phyloP scores from a whole-genome alignment of 2,329 filamentous ascomycete genomes.

The Furcasterigmium furcatum region DNA sequence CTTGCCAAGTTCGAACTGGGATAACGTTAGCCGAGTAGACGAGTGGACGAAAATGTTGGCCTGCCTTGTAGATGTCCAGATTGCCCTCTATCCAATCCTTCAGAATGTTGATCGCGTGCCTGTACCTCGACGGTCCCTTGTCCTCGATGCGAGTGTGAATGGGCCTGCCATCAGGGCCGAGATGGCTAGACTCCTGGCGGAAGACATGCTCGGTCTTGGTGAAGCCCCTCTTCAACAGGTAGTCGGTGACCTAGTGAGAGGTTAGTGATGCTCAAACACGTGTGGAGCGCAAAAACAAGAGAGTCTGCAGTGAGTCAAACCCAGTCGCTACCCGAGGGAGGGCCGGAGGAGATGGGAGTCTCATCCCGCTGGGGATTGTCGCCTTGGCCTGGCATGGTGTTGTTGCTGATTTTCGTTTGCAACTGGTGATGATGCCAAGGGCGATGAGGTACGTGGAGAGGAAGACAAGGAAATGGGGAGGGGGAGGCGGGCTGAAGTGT shows the following conservation, averaged over 20 bases:
- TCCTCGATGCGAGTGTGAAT: constrained; percentile 65
- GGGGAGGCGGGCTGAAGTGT: too few relatives aligned
- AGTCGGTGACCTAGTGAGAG: constrained; percentile 72
- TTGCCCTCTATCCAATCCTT: constrained; percentile 87
- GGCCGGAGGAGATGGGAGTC: too few relatives aligned
- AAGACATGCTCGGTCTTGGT: constrained; percentile 89
- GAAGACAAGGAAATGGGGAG: too few relatives aligned
- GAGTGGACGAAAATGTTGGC: constrained; percentile 8
- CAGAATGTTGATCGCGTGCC: constrained; percentile 69
- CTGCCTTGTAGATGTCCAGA: constrained; percentile 88
- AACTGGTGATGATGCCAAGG: too few relatives aligned
- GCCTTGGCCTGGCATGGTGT: too few relatives aligned
- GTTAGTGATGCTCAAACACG: background rate
- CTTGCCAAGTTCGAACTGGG: constrained; percentile 78
- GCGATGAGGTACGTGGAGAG: too few relatives aligned
- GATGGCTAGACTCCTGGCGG: constrained; percentile 80
- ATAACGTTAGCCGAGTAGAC: constrained; percentile 10
- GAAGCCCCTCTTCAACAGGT: constrained; percentile 93
- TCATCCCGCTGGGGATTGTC: too few relatives aligned
- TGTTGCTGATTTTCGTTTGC: too few relatives aligned
- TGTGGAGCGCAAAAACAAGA: background rate
- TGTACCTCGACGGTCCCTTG: constrained; percentile 71
- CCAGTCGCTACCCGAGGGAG: too few relatives aligned
- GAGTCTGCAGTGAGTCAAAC: background rate
- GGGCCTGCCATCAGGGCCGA: constrained; percentile 77